phyloP scores from a whole-genome alignment of 1,284 basidiomycete genomes.

The Ustilago curta region DNA sequence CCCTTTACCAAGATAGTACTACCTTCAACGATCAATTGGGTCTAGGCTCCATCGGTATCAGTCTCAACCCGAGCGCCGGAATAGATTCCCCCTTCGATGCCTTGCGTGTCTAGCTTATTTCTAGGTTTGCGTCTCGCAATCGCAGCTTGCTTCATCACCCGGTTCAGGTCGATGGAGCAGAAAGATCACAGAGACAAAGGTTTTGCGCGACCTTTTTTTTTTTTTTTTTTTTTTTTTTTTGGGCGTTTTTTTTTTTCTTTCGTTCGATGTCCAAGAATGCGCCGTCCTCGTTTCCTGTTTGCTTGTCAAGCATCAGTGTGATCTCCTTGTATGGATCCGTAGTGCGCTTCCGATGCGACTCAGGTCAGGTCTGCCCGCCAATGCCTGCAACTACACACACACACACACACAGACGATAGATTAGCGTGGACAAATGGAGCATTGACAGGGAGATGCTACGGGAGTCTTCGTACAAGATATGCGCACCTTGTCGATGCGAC shows the following conservation, averaged over 20 bases:
- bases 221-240: not conserved
- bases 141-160: too few species aligned
- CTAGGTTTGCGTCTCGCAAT: too few species aligned
- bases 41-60: not conserved
- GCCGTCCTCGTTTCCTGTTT: too few species aligned
- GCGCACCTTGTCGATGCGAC: not conserved
- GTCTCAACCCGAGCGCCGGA: not conserved
- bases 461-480: constrained; percentile 5
- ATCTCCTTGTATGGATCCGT: too few species aligned
- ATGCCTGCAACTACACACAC: not conserved
- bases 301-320: too few species aligned
- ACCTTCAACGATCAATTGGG: not conserved
- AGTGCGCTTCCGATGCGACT: too few species aligned
- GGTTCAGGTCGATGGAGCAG: too few species aligned
- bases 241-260: not conserved
- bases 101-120: constrained; percentile 13
- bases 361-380: too few species aligned
- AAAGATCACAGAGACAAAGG: too few species aligned
- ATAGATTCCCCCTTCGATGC: constrained; percentile 8
- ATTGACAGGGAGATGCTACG: not conserved
- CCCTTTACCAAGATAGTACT: not conserved
- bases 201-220: too few species aligned
- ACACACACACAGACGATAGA: not conserved
- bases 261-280: not conserved
- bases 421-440: not conserved